Conservation (phyloP, 208 protist species). For the Herpetomonas tarakana region DNA sequence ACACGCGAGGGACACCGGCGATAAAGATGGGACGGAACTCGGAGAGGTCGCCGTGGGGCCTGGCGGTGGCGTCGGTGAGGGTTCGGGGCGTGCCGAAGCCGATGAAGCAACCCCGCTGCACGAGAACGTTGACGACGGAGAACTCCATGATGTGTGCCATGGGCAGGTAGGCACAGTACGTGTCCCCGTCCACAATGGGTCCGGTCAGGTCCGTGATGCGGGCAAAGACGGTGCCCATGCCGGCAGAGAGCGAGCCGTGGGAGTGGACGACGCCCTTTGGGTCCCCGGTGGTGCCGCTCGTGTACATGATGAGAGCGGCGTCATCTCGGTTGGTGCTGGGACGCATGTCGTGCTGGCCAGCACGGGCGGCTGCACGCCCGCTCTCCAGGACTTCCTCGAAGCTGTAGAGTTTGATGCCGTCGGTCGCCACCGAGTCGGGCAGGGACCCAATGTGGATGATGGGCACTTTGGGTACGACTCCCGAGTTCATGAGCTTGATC, state of each 20-base stretch:
- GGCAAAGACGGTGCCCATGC: conserved; percentile 10
- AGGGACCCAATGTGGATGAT: conserved; percentile 27
- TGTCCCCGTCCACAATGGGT: conserved; percentile 21
- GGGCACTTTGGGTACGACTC: conserved; percentile 6
- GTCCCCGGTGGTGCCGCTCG: conserved; percentile 65
- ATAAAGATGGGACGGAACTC: conserved; percentile 53
- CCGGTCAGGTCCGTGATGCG: conserved; percentile 26
- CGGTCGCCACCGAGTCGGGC: conserved; percentile 12
- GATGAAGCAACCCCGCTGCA: conserved; percentile 33
- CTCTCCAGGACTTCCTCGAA: neutral
- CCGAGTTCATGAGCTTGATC: conserved; percentile 19
- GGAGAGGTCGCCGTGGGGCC: conserved; percentile 49
- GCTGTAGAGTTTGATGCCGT: conserved; percentile 2
- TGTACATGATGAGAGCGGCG: conserved; percentile 62
- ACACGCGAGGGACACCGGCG: conserved; percentile 56
- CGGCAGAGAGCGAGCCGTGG: conserved; percentile 34
- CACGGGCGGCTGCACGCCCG: conserved; percentile 17
- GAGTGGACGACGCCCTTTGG: conserved; percentile 67
- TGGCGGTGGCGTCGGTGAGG: conserved; percentile 26
- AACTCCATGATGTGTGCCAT: conserved; percentile 82
- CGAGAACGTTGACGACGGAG: conserved; percentile 30
- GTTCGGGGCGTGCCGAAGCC: conserved; percentile 50
- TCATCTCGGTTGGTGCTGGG: conserved; percentile 8
- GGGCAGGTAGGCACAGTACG: conserved; percentile 65
- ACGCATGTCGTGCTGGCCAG: conserved; percentile 6